Evolutionary conservation across 1,284 basidiomycete genomes (phyloP).

Genomic region (Vanrija sp.): DNA sequence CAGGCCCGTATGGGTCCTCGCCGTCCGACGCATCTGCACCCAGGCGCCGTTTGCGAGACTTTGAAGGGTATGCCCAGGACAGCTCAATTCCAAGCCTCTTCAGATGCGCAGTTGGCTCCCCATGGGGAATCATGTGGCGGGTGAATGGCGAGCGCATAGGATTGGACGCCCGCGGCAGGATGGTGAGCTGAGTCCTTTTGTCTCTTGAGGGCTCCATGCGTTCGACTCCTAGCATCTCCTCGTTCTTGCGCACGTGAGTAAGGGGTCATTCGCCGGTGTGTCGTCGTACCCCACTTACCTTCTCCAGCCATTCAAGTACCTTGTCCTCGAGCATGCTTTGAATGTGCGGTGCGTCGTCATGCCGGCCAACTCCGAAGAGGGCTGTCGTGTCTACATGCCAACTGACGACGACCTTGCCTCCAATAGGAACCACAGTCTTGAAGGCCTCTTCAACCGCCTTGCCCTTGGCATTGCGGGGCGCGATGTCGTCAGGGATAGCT

Average conservation of each 20-base stretch:
- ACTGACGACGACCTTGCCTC: constrained; percentile 14
- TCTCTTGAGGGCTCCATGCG: too few relatives aligned
- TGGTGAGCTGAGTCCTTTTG: too few relatives aligned
- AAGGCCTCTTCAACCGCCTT: constrained; percentile 19
- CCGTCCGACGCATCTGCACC: too few relatives aligned
- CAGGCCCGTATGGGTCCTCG: too few relatives aligned
- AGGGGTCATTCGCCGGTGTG: too few relatives aligned
- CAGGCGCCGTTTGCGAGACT: background rate
- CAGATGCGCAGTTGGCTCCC: constrained; percentile 3
- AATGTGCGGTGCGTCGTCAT: background rate
- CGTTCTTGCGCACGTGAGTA: too few relatives aligned
- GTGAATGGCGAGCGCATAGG: too few relatives aligned
- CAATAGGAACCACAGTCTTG: constrained; percentile 20
- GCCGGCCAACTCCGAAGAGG: too few relatives aligned
- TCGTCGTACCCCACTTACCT: background rate
- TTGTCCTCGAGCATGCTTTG: background rate
- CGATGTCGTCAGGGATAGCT: constrained; percentile 11
- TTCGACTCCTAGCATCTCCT: too few relatives aligned
- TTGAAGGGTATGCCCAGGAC: constrained; percentile 1
- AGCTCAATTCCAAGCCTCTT: background rate
- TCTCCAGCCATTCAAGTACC: background rate
- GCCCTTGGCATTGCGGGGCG: constrained; percentile 6
- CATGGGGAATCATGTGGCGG: background rate
- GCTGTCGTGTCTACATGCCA: constrained; percentile 2
- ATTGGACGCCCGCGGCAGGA: too few relatives aligned